Evolutionary conservation across 345 rosid genomes (phyloP), one percentile per base, ranked within the genome.

Genomic region (Cardamine resedifolia): DNA sequence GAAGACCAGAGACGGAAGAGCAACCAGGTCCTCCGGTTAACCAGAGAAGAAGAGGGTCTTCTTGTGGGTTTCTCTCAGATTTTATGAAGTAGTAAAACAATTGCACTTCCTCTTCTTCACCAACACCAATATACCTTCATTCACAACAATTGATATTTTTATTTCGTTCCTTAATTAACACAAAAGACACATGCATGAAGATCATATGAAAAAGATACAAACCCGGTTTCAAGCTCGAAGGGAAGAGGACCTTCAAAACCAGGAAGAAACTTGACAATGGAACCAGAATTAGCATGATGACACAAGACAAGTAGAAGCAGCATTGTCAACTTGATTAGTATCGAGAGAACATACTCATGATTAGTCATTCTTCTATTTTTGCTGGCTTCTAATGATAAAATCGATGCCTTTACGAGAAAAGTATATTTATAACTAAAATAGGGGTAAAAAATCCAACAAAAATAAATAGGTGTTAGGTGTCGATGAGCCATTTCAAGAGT

Each of bases 11-110:
- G 15, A 86, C 63, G 8, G 81, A 60, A 8, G 88, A 79, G 74
- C 87, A 88, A 33, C 85, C 87, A 30, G 91, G 95, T 59, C 91
- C 89, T 12, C 95, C 95, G 18, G 76, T 83, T 10, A 88, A 48
- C 91, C 95, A 88, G 23, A 88, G 73, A 65, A 88, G 3, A 63
- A 88, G 79, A 27, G 91, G 83, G 21, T 85, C 88, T 10, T 70
- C 65, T 19, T 68, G 43, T 0, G 85, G 82, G 45, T 80, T 75
- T 38, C 84, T 79, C 71, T 85, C 83, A 3, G 92, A 87, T 68
- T 81, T 71, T 5, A 83, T 43, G 41, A 84, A 87, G 76, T 82
- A 85, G 78, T 84, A 88, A 34, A 88, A 88, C 7, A 81, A 70
- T 66, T 81, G 89, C n/a, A 64, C 15, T 20, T 64, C 79, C 23